phyloP scores from a whole-genome alignment of 257 asterid species.

The Mitragyna speciosa region DNA sequence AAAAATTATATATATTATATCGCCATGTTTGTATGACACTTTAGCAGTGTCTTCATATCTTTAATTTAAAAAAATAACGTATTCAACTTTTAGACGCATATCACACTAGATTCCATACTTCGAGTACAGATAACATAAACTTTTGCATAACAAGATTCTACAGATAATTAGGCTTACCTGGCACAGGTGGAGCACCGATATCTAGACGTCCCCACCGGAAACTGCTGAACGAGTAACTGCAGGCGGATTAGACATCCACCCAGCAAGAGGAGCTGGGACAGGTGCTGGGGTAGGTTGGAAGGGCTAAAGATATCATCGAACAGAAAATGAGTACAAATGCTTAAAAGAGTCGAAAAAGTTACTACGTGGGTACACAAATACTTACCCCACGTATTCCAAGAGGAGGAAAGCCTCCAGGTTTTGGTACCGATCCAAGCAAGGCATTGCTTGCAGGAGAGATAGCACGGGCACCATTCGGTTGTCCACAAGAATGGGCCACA shows the following conservation, averaged over 20 bases:
- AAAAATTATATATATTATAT: no score
- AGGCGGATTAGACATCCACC: conserved; percentile 96
- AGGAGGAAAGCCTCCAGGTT: conserved; percentile 85
- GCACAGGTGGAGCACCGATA: conserved; percentile 66
- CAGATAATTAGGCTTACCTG: conserved; percentile 43
- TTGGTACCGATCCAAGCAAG: conserved; percentile 78
- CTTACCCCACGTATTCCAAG: conserved; percentile 87
- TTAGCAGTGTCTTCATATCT: no score
- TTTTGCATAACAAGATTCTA: not conserved
- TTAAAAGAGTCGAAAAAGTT: conserved; percentile 10
- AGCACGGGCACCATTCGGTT: conserved; percentile 87
- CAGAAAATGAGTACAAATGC: conserved; percentile 22
- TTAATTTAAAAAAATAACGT: no score
- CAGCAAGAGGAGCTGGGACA: conserved; percentile 78
- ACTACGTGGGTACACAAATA: conserved; percentile 17
- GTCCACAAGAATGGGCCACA: conserved; percentile 92
- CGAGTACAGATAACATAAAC: no score
- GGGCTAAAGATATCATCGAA: conserved; percentile 32
- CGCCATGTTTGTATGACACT: no score
- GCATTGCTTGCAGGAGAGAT: conserved; percentile 78
- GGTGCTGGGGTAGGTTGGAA: conserved; percentile 71
- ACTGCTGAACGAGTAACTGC: conserved; percentile 66
- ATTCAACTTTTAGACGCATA: no score
- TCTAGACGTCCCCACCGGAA: conserved; percentile 76
- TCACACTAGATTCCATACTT: no score